Base-by-base conservation (phyloP, 2,329 filamentous ascomycete species). In the Fusarium pseudocircinatum region DNA sequence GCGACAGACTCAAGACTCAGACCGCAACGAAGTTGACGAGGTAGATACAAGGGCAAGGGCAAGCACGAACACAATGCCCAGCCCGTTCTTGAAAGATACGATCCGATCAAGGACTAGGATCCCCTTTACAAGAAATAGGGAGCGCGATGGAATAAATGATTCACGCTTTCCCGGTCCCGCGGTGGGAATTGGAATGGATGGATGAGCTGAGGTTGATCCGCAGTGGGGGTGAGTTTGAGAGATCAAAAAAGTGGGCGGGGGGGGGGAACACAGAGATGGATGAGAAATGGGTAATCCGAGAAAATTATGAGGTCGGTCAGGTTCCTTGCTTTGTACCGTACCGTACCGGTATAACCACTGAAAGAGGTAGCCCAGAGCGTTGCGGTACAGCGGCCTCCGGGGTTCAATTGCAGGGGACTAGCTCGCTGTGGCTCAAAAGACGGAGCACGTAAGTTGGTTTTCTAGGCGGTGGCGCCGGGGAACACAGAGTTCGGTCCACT, bases 91-190 rank as follows among this genome's bases (percentile, higher is more conserved):
- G 66, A 54, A 58, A 46, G 64, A 61, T 67, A 54, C 44, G 64
- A 67, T 67, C 34, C 64, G 64, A 67, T 67, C 63, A 49, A 39
- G 56, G 62, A 63, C 44, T 44, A 37, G 70, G 71, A 74, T 74
- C 72, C 72, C 67, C 68, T 74, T 72, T 42, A 57, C 44, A 66
- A 52, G 40, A 40, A 59, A 58, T 42, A 40, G 66, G 62, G 47
- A 65, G 50, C 63, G 26, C 49, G 53, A 52, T 57, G 59, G 42
- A 60, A 50, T 63, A 60, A 68, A 74, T 69, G 63, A 74, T 74
- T 74, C 42, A 74, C 71, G 60, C 67, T 67, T 53, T 72, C 67
- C 71, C 70, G 71, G 70, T 53, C 67, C 70, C 70, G 70, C 59
- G 63, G 71, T 73, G 70, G 60, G 67, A 64, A 61, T 73, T 67